Evolutionary conservation across 306 rosid genomes (phyloP).

Genomic region (Begonia fuchsioides): DNA sequence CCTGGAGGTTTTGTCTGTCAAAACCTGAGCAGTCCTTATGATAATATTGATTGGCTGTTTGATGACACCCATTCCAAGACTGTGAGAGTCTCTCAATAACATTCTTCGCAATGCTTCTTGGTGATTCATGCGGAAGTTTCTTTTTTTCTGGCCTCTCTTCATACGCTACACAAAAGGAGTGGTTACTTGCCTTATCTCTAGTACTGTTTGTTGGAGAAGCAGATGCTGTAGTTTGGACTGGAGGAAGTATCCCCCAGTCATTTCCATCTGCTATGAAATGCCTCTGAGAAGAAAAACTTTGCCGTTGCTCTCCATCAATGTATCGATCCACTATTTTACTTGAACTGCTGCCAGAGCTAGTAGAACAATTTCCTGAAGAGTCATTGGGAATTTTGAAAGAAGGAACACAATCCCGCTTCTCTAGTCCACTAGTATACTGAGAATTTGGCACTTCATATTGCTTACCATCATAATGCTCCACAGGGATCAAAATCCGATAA

Average conservation of each 20-base stretch:
- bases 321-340: constrained; percentile 65
- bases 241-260: constrained; percentile 55
- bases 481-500: constrained; percentile 28
- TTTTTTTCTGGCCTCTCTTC: constrained; percentile 44
- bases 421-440: constrained; percentile 25
- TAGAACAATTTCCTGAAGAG: constrained; percentile 68
- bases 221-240: constrained; percentile 52
- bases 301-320: no score
- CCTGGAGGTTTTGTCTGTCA: constrained; percentile 15
- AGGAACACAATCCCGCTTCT: constrained; percentile 35
- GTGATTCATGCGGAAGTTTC: constrained; percentile 68
- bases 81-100: constrained; percentile 85
- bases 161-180: constrained; percentile 41
- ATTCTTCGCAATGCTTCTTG: constrained; percentile 81
- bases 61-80: constrained; percentile 31
- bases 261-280: constrained; percentile 29
- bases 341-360: constrained; percentile 59
- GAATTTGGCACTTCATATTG: constrained; percentile 22
- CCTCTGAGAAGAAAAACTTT: constrained; percentile 27
- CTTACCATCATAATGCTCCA: constrained; percentile 27
- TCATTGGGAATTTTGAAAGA: constrained; percentile 48
- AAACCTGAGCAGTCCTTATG: constrained; percentile 22
- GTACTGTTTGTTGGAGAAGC: constrained; percentile 44
- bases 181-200: constrained; percentile 36
- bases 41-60: constrained; percentile 27